Percentiles rank a stretch among this genome's conserved stretches.
These are phyloP conservation scores for Kwoniella dendrophila DNA, from an alignment of 768 basidiomycete species.

Conservation along the genomic window DNA sequence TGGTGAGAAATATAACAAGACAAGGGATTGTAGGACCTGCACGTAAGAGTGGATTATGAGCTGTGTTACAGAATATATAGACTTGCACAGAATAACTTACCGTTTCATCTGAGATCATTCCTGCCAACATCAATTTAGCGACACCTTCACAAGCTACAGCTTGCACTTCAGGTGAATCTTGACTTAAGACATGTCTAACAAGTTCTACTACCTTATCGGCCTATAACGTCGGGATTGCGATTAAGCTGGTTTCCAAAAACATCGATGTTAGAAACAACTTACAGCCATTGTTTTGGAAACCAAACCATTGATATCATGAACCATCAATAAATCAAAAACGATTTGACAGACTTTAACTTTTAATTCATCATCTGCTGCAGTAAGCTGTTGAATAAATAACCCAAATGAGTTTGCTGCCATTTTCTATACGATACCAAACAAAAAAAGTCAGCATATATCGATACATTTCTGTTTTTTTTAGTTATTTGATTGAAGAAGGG, in stretches of 20 bases:
- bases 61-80: background rate
- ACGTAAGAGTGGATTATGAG: background rate
- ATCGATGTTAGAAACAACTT: conserved; percentile 12
- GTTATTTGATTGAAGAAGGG: no score
- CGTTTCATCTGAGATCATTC: conserved; percentile 71
- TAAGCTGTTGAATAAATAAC: conserved; percentile 76
- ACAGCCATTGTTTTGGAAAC: conserved; percentile 50
- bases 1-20: conserved; percentile 73
- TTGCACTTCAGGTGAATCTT: conserved; percentile 66
- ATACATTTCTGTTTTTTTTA: no score
- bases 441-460: no score
- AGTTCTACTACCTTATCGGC: conserved; percentile 69
- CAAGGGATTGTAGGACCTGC: conserved; percentile 62
- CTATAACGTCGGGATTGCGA: conserved; percentile 28
- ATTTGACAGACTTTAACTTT: conserved; percentile 74
- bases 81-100: conserved; percentile 58
- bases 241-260: background rate
- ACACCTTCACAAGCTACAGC: conserved; percentile 76
- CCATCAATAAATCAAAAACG: conserved; percentile 83
- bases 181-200: conserved; percentile 64
- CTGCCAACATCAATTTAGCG: conserved; percentile 79
- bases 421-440: conserved; percentile 44
- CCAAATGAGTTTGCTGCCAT: conserved; percentile 68
- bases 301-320: conserved; percentile 67
- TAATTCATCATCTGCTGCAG: conserved; percentile 67